Base-by-base conservation (phyloP, 192 early-diverging fungal species). In the Podila horticola region DNA sequence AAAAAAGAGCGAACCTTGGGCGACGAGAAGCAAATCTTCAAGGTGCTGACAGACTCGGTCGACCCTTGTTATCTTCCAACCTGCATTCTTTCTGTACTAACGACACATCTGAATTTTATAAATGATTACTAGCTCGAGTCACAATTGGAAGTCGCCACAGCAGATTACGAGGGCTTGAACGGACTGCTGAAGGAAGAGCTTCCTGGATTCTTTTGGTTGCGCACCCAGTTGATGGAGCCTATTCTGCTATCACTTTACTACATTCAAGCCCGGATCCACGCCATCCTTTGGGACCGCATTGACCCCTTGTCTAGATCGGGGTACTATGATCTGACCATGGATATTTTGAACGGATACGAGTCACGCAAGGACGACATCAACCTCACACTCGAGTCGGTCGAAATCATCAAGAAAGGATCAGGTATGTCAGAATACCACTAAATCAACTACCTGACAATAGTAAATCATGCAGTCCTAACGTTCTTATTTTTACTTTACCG, bases 111-210 rank as follows among this genome's bases (percentile, higher is more conserved):
- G 4, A 4, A n/a, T 55, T 24, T 52, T 22, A 3, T 52, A 17
- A n/a, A 55, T 24, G 17, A n/a, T 55, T 55, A 6, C 3, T 82
- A 88, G 86, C 63, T 90, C 62, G 93, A 95, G 66, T 84, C 86
- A 7, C 83, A 91, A 58, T 85, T 97, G 67, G 92, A 94, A 63
- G 92, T 91, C 69, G 93, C 98, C 7, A 92, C 92, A 20, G 82
- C 91, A 38, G 94, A 97, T 75, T 99, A 93, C 84, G 93, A 93
- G 65, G 89, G 92, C 75, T 84, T 94, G 71, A 96, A 98, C 84
- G 91, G 93, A 61, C 82, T 91, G 72, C 74, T 98, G 49, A 97
- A 96, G 74, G 82, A 87, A 5, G 88, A 98, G 69, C 84, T 99
- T 22, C 92, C 94, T n/a, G 66, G 86, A 31, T 92, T 97, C 72